Percentiles rank a stretch among this genome's conserved stretches.
phyloP scores from a whole-genome alignment of 139 green algal species.

The Trebouxia sp. region DNA sequence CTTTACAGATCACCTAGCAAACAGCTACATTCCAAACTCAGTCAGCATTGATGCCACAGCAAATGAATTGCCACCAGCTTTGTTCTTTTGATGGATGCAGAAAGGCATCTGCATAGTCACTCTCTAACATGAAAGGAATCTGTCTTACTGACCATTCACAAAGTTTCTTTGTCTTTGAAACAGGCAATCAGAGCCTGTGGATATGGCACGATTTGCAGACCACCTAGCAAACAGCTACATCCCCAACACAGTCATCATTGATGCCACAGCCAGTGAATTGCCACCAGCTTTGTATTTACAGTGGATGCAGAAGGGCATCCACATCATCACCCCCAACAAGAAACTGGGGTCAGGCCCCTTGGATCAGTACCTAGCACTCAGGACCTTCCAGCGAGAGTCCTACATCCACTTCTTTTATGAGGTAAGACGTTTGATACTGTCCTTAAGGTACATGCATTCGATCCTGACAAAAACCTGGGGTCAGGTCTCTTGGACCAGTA shows the following conservation, averaged over 20 bases:
- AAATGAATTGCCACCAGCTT: conserved; percentile 58
- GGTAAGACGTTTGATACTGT: not conserved
- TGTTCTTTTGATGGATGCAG: conserved; percentile 88
- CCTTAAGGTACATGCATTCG: not conserved
- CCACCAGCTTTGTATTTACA: conserved; percentile 70
- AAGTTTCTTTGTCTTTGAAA: conserved; percentile 6
- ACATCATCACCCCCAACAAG: conserved; percentile 97
- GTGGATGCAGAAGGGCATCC: conserved; percentile 90
- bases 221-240: conserved; percentile 76
- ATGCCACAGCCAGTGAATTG: conserved; percentile 88
- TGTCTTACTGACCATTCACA: not conserved
- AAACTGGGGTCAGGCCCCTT: conserved; percentile 89
- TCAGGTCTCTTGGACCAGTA: conserved; percentile 84
- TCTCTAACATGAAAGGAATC: conserved; percentile 69
- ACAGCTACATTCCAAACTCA: conserved; percentile 84
- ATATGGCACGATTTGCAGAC: conserved; percentile 66
- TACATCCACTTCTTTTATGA: conserved; percentile 94
- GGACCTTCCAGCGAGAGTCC: conserved; percentile 76
- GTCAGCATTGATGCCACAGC: conserved; percentile 96
- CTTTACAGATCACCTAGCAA: conserved; percentile 70
- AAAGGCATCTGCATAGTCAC: conserved; percentile 89
- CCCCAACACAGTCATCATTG: conserved; percentile 94
- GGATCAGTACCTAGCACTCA: conserved; percentile 79
- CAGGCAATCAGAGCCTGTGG: conserved; percentile 40
- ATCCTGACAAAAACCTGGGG: conserved; percentile 98